Conservation (phyloP, 1,284 basidiomycete species). For the Ceratorhiza oryzae-sativae region DNA sequence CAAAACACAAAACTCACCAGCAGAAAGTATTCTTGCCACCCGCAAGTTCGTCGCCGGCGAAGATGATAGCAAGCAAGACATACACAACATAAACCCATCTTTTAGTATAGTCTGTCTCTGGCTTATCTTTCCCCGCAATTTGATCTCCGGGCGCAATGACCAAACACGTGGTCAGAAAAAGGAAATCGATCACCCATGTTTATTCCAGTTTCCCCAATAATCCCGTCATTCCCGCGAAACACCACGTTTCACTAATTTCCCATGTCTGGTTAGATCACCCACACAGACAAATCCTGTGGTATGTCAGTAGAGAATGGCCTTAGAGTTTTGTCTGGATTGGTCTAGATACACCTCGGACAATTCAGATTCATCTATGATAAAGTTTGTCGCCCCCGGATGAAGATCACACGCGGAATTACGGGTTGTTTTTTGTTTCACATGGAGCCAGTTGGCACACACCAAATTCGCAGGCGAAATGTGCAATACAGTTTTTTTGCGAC, state of each 20-base stretch:
- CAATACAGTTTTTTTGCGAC: no score
- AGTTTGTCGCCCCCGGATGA: neutral
- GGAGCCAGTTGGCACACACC: neutral
- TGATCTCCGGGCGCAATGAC: neutral
- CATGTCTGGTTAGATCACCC: no score
- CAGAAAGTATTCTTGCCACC: neutral
- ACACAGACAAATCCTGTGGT: no score
- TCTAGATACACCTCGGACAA: no score
- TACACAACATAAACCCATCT: slow-evolving; percentile 29
- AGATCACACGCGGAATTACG: no score
- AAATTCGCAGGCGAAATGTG: no score
- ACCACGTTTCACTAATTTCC: neutral
- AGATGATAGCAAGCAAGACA: neutral
- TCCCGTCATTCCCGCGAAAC: slow-evolving; percentile 30
- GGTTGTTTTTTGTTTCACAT: neutral
- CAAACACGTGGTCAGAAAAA: slow-evolving; percentile 37
- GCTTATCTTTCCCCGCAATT: slow-evolving; percentile 39
- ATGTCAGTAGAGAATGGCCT: no score
- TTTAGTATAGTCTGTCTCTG: slow-evolving; percentile 36
- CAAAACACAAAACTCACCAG: slow-evolving; percentile 4
- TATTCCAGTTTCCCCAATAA: slow-evolving; percentile 26
- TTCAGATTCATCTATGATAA: neutral
- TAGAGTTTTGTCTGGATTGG: no score
- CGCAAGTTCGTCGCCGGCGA: neutral
- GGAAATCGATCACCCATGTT: slow-evolving; percentile 24